A percentile compares a stretch with the other conserved stretches of the same genome.
Evolutionary conservation across 441 rosid species (phyloP).

Genomic region (Syzygium syzygioides): DNA sequence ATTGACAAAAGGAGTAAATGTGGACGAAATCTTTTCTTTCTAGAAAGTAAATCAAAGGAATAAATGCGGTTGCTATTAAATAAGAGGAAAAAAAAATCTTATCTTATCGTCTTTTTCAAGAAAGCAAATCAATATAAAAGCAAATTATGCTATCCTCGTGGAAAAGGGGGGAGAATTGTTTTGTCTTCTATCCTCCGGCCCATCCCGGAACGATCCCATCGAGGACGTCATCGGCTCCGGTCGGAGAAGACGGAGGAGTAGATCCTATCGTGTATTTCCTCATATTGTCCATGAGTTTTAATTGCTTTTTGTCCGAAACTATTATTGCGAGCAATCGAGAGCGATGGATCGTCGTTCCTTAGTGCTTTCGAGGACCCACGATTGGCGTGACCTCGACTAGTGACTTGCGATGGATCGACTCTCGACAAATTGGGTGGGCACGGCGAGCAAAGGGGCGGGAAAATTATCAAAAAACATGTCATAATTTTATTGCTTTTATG

Average conservation of each 20-base stretch:
- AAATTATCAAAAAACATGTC: background rate
- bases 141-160: background rate
- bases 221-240: background rate
- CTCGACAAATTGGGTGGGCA: background rate
- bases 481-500: too few relatives aligned
- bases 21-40: background rate
- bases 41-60: background rate
- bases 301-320: too few relatives aligned
- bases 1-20: background rate
- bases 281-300: background rate
- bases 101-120: background rate
- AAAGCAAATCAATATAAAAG: background rate
- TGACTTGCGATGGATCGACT: background rate
- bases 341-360: background rate
- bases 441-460: background rate
- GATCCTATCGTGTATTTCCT: background rate
- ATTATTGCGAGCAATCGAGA: background rate
- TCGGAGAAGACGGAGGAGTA: accelerated
- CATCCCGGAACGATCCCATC: background rate
- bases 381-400: background rate
- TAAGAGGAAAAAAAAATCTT: background rate
- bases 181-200: background rate
- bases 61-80: background rate
- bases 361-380: background rate
- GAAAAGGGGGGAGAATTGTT: background rate